phyloP scores from a whole-genome alignment of 2,329 filamentous ascomycete genomes.

The Fusarium bactridioides region DNA sequence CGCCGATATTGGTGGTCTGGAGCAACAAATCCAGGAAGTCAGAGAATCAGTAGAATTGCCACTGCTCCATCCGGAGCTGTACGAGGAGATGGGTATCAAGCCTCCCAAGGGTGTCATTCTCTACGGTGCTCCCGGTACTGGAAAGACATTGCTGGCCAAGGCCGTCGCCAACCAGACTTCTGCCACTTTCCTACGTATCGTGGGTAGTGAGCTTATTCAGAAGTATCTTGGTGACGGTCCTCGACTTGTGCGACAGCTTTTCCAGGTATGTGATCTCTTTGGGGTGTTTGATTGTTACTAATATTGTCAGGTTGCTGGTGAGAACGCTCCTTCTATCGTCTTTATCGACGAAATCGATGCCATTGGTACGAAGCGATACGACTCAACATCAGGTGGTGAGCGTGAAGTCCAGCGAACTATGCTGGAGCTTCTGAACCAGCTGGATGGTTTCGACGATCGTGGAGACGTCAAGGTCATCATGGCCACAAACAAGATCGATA shows the following conservation, averaged over 20 bases:
- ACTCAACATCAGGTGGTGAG: conserved; percentile 95
- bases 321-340: conserved; percentile 95
- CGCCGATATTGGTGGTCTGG: conserved; percentile 96
- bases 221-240: conserved; percentile 98
- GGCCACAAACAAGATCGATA: conserved; percentile 99
- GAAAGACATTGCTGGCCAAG: conserved; percentile 95
- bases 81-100: conserved; percentile 99
- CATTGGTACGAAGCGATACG: conserved; percentile 98
- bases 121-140: conserved; percentile 95
- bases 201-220: conserved; percentile 96
- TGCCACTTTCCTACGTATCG: conserved; percentile 95
- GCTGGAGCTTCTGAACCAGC: conserved; percentile 96
- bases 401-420: conserved; percentile 98
- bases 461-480: conserved; percentile 99
- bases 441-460: conserved; percentile 98
- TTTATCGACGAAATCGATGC: conserved; percentile 99
- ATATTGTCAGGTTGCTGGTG: conserved; percentile 77
- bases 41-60: conserved; percentile 96
- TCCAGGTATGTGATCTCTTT: conserved; percentile 65
- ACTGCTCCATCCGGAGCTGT: conserved; percentile 92
- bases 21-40: conserved; percentile 96
- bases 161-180: conserved; percentile 99
- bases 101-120: conserved; percentile 99
- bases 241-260: conserved; percentile 92
- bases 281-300: background rate